phyloP scores from a whole-genome alignment of 1,284 basidiomycete species.

The Omphalotus olearius region DNA sequence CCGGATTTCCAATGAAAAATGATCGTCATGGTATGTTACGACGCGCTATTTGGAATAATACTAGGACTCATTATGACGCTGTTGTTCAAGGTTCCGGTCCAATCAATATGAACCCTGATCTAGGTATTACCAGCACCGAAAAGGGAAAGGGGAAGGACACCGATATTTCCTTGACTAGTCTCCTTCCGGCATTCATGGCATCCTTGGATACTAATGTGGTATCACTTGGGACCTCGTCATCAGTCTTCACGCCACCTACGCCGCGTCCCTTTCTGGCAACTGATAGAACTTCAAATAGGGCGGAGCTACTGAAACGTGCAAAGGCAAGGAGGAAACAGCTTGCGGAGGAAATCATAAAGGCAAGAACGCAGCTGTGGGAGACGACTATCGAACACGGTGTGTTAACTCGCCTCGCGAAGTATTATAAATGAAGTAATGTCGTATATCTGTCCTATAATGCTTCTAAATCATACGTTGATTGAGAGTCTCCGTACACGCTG shows the following conservation, averaged over 20 bases:
- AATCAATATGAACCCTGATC: background rate
- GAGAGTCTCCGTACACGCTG: too few species aligned
- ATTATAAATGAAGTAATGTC: slow-evolving; percentile 19
- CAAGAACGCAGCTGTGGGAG: slow-evolving; percentile 69
- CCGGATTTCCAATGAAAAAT: background rate
- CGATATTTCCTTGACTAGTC: slow-evolving; percentile 13
- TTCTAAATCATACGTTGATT: too few species aligned
- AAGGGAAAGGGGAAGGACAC: slow-evolving; percentile 22
- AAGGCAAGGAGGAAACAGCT: slow-evolving; percentile 48
- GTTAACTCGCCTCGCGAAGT: slow-evolving; percentile 48
- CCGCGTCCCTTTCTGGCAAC: background rate
- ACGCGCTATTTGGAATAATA: slow-evolving; percentile 24
- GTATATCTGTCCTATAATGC: too few species aligned
- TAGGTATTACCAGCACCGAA: slow-evolving; percentile 11
- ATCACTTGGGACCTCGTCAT: slow-evolving; percentile 1
- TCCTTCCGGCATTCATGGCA: slow-evolving; percentile 7
- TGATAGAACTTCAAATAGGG: slow-evolving; percentile 21
- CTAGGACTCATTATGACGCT: slow-evolving; percentile 20
- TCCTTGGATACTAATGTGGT: background rate
- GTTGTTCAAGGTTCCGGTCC: slow-evolving; percentile 15
- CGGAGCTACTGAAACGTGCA: slow-evolving; percentile 48
- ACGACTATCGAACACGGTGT: slow-evolving; percentile 69
- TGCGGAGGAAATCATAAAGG: slow-evolving; percentile 50
- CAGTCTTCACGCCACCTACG: slow-evolving; percentile 8
- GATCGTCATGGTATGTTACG: slow-evolving; percentile 35